Base-by-base conservation (phyloP, 148 eudicot genomes). In the Rheum nobile region DNA sequence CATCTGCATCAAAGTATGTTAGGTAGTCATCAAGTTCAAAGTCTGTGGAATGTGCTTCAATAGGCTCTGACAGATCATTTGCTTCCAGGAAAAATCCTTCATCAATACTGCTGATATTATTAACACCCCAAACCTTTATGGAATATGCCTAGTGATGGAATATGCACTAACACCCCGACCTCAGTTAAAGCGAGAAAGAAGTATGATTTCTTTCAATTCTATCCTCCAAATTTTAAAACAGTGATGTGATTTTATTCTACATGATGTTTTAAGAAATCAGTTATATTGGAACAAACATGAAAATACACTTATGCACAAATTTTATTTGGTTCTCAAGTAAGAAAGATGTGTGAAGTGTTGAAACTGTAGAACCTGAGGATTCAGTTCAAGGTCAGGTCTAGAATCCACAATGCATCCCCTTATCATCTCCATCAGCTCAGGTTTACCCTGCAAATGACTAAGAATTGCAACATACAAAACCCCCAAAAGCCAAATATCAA, bases 391-490 rank as follows among this genome's bases (percentile, higher is more conserved):
- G 74, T 89, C 99, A 4, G 90, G 92, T 74, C 99, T 97, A 2
- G 99, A 96, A 77, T 92, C 99, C 75, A 89, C 84, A 52, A 96
- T 79, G 46, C 97, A 92, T 52, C 99, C 99, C 79, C 83, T 90
- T 41, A 96, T 86, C 86, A 71, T 96, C 84, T 84, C 75, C 79
- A 89, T 67, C 22, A 92, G 78, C 78, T 92, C 97, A 9, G 85
- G 88, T 74, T 86, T 87, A 28, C 73, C 82, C 67, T 84, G 88
- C 71, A 90, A 73, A 80, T 83, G 82, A 52, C 82, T 78, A 38
- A 96, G 90, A 84, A 96, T 86, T 50, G 90, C 82, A 59, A 97
- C 97, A 85, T 35, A 0, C 0, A 4, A 8, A 41, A 41, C 0
- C 8, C n/a, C 43, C 43, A 8, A 37, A 37, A 3, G 43, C 43